Conservation (phyloP, 208 protist genomes). For the Wallacemonas sp. region DNA sequence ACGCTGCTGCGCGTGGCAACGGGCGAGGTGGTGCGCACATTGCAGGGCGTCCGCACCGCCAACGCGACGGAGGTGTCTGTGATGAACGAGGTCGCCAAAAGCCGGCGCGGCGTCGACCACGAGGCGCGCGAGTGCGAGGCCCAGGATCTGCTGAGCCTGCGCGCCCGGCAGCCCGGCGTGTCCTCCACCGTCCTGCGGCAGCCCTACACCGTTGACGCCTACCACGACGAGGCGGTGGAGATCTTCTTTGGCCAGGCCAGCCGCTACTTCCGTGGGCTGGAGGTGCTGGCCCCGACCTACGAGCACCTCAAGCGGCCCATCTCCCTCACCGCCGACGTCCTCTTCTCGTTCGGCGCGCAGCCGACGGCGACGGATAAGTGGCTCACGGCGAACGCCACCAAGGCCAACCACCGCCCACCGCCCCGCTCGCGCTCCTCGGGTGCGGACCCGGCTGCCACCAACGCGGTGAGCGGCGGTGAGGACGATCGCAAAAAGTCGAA, state of each 20-base stretch:
- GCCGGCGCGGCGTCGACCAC: constrained; percentile 21
- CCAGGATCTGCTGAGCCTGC: constrained; percentile 30
- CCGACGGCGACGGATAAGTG: background rate
- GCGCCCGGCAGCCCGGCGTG: constrained; percentile 15
- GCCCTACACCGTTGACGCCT: constrained; percentile 79
- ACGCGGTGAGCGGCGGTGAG: background rate
- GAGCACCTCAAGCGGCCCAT: constrained; percentile 68
- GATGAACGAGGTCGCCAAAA: constrained; percentile 22
- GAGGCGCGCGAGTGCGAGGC: constrained; percentile 24
- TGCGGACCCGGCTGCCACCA: too few species aligned
- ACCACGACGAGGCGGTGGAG: constrained; percentile 75
- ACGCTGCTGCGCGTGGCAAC: constrained; percentile 71
- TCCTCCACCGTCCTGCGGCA: constrained; percentile 51
- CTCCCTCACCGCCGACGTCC: constrained; percentile 48
- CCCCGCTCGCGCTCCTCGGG: background rate
- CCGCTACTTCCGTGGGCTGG: constrained; percentile 77
- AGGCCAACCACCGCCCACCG: constrained; percentile 14
- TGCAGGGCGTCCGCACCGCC: constrained; percentile 52
- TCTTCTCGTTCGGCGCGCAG: constrained; percentile 57
- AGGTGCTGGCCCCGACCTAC: constrained; percentile 78
- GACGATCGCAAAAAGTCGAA: background rate
- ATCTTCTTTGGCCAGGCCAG: constrained; percentile 78
- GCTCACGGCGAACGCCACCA: background rate
- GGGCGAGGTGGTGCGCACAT: constrained; percentile 76
- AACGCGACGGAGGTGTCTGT: constrained; percentile 25